Percentiles rank a stretch among this genome's conserved stretches.
Evolutionary conservation across 345 rosid species (phyloP).

Genomic region (Turnera subulata): DNA sequence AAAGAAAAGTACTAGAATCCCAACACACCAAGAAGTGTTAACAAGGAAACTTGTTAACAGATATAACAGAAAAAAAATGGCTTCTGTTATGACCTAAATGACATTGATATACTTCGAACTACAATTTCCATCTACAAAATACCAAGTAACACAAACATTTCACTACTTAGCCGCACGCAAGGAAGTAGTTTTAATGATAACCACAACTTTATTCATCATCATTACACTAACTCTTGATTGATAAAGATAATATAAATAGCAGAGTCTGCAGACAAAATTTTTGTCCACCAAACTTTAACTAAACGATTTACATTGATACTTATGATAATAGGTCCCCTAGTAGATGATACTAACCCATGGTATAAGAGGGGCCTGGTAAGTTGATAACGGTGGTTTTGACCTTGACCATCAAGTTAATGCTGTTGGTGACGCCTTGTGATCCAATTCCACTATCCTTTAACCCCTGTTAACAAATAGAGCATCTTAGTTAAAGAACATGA

Average conservation of each 20-base stretch:
- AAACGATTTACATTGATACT: not conserved
- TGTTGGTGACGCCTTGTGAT: conserved; percentile 94
- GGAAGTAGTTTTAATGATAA: not conserved
- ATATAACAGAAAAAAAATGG: no score
- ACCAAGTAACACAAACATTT: not conserved
- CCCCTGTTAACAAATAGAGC: conserved; percentile 51
- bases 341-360: conserved; percentile 60
- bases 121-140: no score
- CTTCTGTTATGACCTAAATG: no score
- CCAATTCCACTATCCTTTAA: conserved; percentile 98
- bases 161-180: not conserved
- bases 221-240: not conserved
- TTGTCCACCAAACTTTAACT: not conserved
- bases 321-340: not conserved
- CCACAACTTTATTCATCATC: not conserved
- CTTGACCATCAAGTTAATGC: conserved; percentile 94
- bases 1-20: not conserved
- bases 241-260: not conserved
- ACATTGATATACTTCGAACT: no score
- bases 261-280: not conserved
- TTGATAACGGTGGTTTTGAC: conserved; percentile 92
- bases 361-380: conserved; percentile 80
- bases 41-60: no score
- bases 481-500: no score
- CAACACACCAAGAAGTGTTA: not conserved